Base-by-base conservation (phyloP, 768 basidiomycete species). In the Macrolepiota fuliginosa region DNA sequence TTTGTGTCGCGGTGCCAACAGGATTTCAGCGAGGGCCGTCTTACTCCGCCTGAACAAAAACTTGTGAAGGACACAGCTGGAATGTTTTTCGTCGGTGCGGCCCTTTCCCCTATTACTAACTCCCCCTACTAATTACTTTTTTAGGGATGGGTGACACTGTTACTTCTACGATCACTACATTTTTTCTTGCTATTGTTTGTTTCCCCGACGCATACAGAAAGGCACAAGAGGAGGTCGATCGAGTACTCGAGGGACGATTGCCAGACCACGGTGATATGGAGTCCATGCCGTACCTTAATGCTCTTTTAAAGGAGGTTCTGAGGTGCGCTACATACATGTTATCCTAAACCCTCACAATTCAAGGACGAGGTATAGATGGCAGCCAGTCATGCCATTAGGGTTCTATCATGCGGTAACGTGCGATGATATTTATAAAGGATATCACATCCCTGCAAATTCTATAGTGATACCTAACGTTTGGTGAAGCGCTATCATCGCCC, bases 191-290 rank as follows among this genome's bases (percentile, higher is more conserved):
- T 1, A 66, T 68, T 54, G 27, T 57, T 22, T 52, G 25, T n/a
- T 59, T 71, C 58, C 79, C 79, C 0, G 74, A 73, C 3, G 69
- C 52, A 5, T 77, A 70, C 64, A 71, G 68, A 54, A 74, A 71
- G 62, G 79, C 76, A 4, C 77, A 76, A 40, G 73, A 68, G 51
- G 79, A 80, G 65, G 68, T 80, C 39, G 79, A 79, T 56, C 62
- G 67, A n/a, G 67, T 77, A 15, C 15, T 79, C 2, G 36, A 39
- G 19, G 54, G 61, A 12, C 56, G 56, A 5, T 56, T 70, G 10
- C 69, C 69, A 3, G 62, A 58, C 27, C 68, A 67, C 22, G 54
- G 27, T 22, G 65, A 70, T 53, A 60, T 63, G 52, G 46, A 39
- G 4, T 66, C 62, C 4, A 45, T 68, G 35, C 68, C 68, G 1